Conservation (phyloP, 441 rosid genomes). For the Iberis amara region DNA sequence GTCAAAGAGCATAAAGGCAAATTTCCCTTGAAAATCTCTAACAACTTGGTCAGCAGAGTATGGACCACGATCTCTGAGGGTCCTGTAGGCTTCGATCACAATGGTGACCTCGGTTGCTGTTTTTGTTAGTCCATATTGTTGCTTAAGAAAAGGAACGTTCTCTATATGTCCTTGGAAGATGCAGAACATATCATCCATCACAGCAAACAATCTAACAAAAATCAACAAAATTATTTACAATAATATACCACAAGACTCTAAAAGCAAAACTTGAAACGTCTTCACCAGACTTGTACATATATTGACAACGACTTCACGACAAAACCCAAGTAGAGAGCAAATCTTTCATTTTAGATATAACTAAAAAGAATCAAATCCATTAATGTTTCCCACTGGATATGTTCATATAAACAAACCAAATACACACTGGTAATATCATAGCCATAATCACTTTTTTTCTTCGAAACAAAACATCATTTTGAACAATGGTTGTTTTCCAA, state of each 20-base stretch:
- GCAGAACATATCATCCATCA: conserved; percentile 92
- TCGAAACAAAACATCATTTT: too few species aligned
- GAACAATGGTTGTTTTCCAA: too few species aligned
- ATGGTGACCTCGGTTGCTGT: conserved; percentile 83
- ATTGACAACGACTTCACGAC: too few species aligned
- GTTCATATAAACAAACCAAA: neutral
- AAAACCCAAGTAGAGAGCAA: neutral
- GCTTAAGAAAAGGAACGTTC: conserved; percentile 76
- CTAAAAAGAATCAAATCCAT: too few species aligned
- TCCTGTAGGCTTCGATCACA: conserved; percentile 84
- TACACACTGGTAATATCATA: too few species aligned
- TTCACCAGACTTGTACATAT: too few species aligned
- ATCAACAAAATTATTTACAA: neutral
- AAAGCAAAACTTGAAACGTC: too few species aligned
- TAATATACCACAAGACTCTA: too few species aligned
- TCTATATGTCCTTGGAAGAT: conserved; percentile 91
- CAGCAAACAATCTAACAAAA: conserved; percentile 65
- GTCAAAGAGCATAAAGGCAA: conserved; percentile 70
- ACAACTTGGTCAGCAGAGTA: conserved; percentile 93
- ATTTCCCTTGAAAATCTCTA: conserved; percentile 76
- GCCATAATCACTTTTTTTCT: too few species aligned
- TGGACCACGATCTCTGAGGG: conserved; percentile 93
- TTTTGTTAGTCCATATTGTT: conserved; percentile 85
- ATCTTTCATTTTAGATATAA: too few species aligned
- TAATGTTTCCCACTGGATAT: too few species aligned